phyloP scores from a whole-genome alignment of 805 yeast genomes.

The Monosporozyma siamensis region DNA sequence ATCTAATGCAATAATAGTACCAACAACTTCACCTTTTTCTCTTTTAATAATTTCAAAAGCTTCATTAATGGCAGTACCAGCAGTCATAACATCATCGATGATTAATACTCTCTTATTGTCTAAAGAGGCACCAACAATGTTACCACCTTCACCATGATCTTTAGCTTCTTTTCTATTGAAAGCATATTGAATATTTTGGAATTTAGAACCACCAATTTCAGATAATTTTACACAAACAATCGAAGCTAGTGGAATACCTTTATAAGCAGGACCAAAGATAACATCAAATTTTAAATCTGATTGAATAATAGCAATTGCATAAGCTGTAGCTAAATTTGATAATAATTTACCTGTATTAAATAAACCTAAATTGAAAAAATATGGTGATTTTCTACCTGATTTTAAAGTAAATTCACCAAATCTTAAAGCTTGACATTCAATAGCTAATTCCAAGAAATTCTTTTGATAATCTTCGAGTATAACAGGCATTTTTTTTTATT shows the following conservation, averaged over 20 bases:
- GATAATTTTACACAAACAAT: constrained; percentile 86
- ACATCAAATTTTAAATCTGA: constrained; percentile 81
- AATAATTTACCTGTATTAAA: constrained; percentile 74
- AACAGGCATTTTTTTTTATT: constrained; percentile 1
- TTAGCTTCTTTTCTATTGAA: constrained; percentile 94
- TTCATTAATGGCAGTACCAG: constrained; percentile 96
- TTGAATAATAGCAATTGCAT: constrained; percentile 78
- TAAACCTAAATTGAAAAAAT: constrained; percentile 89
- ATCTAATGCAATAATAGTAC: constrained; percentile 84
- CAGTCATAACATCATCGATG: constrained; percentile 96
- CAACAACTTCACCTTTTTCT: constrained; percentile 69
- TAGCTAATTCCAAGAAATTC: constrained; percentile 70
- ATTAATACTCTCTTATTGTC: constrained; percentile 67
- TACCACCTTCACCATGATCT: constrained; percentile 98
- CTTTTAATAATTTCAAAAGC: constrained; percentile 69
- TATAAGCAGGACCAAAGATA: constrained; percentile 94
- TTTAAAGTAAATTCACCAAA: constrained; percentile 87
- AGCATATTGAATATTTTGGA: constrained; percentile 69
- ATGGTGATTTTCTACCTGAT: constrained; percentile 91
- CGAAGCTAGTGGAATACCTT: constrained; percentile 94
- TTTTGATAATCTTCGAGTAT: constrained; percentile 42
- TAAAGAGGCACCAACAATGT: constrained; percentile 76
- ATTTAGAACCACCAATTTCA: constrained; percentile 78
- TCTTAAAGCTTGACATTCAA: constrained; percentile 71
- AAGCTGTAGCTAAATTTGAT: constrained; percentile 75